Base-by-base conservation (phyloP, 257 asterid species). In the Salvia hispanica region DNA sequence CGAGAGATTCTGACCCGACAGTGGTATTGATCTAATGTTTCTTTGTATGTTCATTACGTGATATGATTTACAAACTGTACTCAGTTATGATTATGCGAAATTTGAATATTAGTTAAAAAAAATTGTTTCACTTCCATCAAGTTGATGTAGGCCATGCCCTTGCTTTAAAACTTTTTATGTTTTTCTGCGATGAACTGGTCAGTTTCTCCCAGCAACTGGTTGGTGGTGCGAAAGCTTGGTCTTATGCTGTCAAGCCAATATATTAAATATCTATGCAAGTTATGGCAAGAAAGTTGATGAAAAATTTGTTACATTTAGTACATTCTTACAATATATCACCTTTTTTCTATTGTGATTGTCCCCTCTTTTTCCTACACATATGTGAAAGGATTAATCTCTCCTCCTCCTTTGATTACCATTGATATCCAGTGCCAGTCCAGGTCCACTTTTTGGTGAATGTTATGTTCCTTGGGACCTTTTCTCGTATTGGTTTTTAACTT, bases 1-100 rank as follows among this genome's bases (percentile, higher is more conserved):
- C 99, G n/a, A 83, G 77, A 81, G 96, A 91, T 78, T 87, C 99
- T 57, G 99, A 91, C 60, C 94, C 98, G 28, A 78, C 87, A 68
- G 99, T 94, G 97, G 99, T 94, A 91, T 45, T 76, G 74, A 56
- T 75, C 54, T 58, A 48, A 43, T 47, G 52, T 51, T 59, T 51
- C 70, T 34, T 71, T 75, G 46, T 69, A 53, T 64, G 65, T 64
- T 67, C 39, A 42, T 67, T 77, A 37, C 9, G 53, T 76, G 63
- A 64, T 67, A 37, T 74, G 60, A 48, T 71, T 72, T 56, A 13
- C 73, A 21, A 70, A 5, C 37, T 43, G 5, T 37, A 55, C 55
- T 13, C 40, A 57, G 51, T 56, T 68, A 66, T 53, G 45, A 18
- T 62, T 62, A 33, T 34, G 8, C 53, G 34, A 42, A 58, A 18